phyloP scores from a whole-genome alignment of 495 filamentous ascomycete species.

The Pseudevernia furfuracea region DNA sequence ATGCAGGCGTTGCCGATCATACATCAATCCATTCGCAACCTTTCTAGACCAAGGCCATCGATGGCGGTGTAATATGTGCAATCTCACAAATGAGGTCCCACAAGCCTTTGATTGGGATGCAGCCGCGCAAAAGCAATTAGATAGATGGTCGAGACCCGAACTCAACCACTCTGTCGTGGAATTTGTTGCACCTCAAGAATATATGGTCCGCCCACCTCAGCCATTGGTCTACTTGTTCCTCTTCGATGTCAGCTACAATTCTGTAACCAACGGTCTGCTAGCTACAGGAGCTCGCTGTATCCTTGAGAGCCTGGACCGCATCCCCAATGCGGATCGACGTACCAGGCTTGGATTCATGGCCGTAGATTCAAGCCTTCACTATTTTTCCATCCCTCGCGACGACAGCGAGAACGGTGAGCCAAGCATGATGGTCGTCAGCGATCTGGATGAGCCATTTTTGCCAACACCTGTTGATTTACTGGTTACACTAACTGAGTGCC shows the following conservation, averaged over 20 bases:
- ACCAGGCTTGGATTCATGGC: slow-evolving; percentile 93
- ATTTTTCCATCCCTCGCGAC: slow-evolving; percentile 89
- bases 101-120: slow-evolving; percentile 99
- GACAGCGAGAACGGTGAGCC: slow-evolving; percentile 72
- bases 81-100: slow-evolving; percentile 94
- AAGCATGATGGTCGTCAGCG: slow-evolving; percentile 89
- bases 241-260: slow-evolving; percentile 89
- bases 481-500: slow-evolving; percentile 81
- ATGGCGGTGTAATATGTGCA: slow-evolving; percentile 99
- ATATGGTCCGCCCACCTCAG: slow-evolving; percentile 97
- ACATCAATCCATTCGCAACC: slow-evolving; percentile 94
- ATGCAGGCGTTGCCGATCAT: slow-evolving; percentile 88
- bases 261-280: slow-evolving; percentile 86
- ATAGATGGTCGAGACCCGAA: slow-evolving; percentile 82
- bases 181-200: slow-evolving; percentile 96
- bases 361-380: slow-evolving; percentile 90
- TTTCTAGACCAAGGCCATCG: slow-evolving; percentile 96
- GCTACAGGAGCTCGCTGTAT: slow-evolving; percentile 92
- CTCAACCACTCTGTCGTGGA: slow-evolving; percentile 92
- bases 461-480: slow-evolving; percentile 90
- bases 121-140: slow-evolving; percentile 76
- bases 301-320: slow-evolving; percentile 88
- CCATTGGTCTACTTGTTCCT: slow-evolving; percentile 97
- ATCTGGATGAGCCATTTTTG: slow-evolving; percentile 94
- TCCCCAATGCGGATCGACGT: slow-evolving; percentile 90